Evolutionary conservation across 108 stramenopile species (phyloP).

Genomic region (Skeletonema marinoi): DNA sequence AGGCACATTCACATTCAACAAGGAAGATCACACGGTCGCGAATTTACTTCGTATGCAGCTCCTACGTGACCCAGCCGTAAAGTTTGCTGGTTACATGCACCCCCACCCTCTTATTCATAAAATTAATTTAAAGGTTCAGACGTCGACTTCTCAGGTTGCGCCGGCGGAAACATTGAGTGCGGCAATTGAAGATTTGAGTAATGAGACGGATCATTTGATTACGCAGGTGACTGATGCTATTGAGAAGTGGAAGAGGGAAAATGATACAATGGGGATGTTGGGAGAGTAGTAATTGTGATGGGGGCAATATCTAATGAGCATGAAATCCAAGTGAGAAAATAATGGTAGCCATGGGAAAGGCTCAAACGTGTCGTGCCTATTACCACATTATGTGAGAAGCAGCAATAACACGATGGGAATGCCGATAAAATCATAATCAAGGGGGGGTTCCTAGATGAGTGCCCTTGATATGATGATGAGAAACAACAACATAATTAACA

Average conservation of each 20-base stretch:
- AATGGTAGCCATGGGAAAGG: too few species aligned
- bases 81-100: slow-evolving; percentile 92
- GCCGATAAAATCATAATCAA: not conserved
- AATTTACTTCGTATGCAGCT: slow-evolving; percentile 96
- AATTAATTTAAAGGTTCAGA: slow-evolving; percentile 89
- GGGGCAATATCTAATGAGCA: not conserved
- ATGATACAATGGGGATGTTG: slow-evolving; percentile 59
- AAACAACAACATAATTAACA: not conserved
- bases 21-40: slow-evolving; percentile 96
- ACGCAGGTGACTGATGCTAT: slow-evolving; percentile 75
- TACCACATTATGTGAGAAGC: too few species aligned
- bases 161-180: slow-evolving; percentile 77
- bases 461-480: not conserved
- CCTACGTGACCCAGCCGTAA: slow-evolving; percentile 85
- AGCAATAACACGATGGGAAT: not conserved
- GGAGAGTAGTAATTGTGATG: not conserved
- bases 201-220: slow-evolving; percentile 88
- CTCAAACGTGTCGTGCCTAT: too few species aligned
- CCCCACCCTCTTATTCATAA: slow-evolving; percentile 94
- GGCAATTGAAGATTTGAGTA: slow-evolving; percentile 87
- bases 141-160: slow-evolving; percentile 68
- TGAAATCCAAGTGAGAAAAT: not conserved
- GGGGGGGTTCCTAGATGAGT: not conserved
- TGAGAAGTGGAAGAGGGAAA: slow-evolving; percentile 80
- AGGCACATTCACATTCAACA: slow-evolving; percentile 95